Percentiles rank a stretch among this genome's conserved stretches.
Conservation (phyloP, 2,329 filamentous ascomycete species). For the Alternaria postmessia region DNA sequence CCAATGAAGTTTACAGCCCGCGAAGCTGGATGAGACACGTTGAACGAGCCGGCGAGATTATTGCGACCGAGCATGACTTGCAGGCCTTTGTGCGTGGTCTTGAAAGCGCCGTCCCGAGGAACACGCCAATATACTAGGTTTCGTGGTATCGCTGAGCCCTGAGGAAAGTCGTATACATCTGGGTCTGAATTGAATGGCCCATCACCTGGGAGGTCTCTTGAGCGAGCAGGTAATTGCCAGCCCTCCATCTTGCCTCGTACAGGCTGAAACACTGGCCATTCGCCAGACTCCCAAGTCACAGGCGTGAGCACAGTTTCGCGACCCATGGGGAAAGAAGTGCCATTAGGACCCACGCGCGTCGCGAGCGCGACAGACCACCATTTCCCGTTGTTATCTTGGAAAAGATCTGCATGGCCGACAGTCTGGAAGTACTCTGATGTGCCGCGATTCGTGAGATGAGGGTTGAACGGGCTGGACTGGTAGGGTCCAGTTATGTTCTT, state of each 20-base stretch:
- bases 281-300: slow-evolving; percentile 33
- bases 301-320: slow-evolving; percentile 36
- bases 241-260: slow-evolving; percentile 58
- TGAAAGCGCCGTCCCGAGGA: slow-evolving; percentile 2
- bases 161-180: slow-evolving; percentile 58
- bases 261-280: slow-evolving; percentile 56
- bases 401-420: slow-evolving; percentile 41
- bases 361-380: slow-evolving; percentile 41
- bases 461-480: slow-evolving; percentile 44
- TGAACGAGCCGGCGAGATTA: slow-evolving; percentile 61
- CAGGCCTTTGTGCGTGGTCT: slow-evolving; percentile 17
- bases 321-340: slow-evolving; percentile 37
- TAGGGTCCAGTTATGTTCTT: slow-evolving; percentile 48
- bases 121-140: slow-evolving; percentile 63
- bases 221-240: slow-evolving; percentile 46
- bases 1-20: slow-evolving; percentile 61
- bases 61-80: slow-evolving; percentile 55
- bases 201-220: slow-evolving; percentile 47
- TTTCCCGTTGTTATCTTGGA: slow-evolving; percentile 31
- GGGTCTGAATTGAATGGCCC: slow-evolving; percentile 52
- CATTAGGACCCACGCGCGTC: slow-evolving; percentile 26
- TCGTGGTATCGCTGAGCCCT: slow-evolving; percentile 54
- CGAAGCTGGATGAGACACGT: slow-evolving; percentile 53
- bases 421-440: slow-evolving; percentile 49
- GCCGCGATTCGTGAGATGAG: slow-evolving; percentile 37